A percentile compares a stretch with the other conserved stretches of the same genome.
phyloP scores from a whole-genome alignment of 2,329 filamentous ascomycete species.

The Fusarium sp. region DNA sequence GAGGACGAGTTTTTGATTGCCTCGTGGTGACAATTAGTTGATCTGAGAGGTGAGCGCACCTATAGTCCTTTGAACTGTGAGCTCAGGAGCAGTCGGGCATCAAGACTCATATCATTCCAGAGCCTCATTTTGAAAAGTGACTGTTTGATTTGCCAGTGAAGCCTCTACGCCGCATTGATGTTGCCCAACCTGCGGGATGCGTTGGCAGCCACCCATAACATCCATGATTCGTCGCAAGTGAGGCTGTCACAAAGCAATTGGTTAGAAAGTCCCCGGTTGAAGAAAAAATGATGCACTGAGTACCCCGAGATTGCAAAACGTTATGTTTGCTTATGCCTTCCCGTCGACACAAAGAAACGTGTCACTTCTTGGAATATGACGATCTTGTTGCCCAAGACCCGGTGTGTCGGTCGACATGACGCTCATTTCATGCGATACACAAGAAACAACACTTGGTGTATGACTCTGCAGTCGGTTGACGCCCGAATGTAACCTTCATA shows the following conservation, averaged over 20 bases:
- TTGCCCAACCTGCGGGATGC: conserved; percentile 15
- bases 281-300: neutral
- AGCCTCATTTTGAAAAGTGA: neutral
- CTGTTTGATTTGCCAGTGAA: conserved; percentile 3
- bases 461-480: neutral
- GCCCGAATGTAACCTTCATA: neutral
- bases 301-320: neutral
- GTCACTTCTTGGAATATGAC: conserved; percentile 21
- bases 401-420: neutral
- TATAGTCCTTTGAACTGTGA: neutral
- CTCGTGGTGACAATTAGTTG: neutral
- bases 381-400: conserved; percentile 5
- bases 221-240: neutral
- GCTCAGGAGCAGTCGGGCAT: conserved; percentile 6
- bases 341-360: neutral
- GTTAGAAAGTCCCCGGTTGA: neutral
- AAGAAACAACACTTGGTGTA: neutral
- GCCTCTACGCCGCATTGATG: neutral
- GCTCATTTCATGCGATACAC: neutral
- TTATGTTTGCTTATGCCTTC: neutral
- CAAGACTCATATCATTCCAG: neutral
- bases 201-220: conserved; percentile 12
- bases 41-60: neutral
- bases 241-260: conserved; percentile 23
- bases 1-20: neutral